A percentile compares a stretch with the other conserved stretches of the same genome.
These are phyloP conservation scores for Acacia concinna DNA, from an alignment of 331 rosid species.

Conservation along the genomic window DNA sequence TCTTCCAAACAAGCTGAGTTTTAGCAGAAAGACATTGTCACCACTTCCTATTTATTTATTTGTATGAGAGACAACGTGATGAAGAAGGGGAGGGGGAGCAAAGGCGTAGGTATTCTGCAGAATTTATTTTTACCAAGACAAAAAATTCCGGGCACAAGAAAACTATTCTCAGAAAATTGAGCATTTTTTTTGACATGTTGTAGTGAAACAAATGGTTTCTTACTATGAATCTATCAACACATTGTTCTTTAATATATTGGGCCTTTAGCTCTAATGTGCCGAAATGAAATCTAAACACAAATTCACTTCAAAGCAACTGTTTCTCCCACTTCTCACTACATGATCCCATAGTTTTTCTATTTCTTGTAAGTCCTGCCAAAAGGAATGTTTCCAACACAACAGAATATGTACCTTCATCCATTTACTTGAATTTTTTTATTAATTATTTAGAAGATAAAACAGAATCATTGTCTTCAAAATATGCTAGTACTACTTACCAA, in stretches of 20 bases:
- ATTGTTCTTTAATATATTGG: neutral
- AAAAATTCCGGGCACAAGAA: neutral
- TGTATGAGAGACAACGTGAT: neutral
- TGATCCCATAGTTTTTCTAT: neutral
- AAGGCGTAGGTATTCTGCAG: neutral
- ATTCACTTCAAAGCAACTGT: constrained; percentile 25
- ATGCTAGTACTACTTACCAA: constrained; percentile 55
- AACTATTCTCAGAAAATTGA: neutral
- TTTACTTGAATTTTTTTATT: constrained; percentile 10
- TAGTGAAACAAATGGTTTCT: constrained; percentile 20
- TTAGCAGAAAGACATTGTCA: neutral
- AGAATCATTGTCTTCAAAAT: constrained; percentile 15
- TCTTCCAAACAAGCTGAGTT: neutral
- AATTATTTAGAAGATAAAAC: neutral
- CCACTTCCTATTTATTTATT: constrained; percentile 4
- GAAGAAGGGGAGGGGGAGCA: neutral
- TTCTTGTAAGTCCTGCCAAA: neutral
- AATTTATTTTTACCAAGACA: neutral
- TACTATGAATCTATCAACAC: constrained; percentile 12
- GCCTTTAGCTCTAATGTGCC: neutral
- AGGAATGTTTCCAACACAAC: neutral
- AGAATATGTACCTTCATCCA: neutral
- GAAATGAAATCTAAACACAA: constrained; percentile 15
- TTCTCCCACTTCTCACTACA: neutral
- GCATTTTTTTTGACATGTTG: constrained; percentile 5